Percentiles rank a stretch among this genome's conserved stretches.
These are phyloP conservation scores for Calonectria pseudoreteaudii DNA, from an alignment of 2,329 filamentous ascomycete genomes.

Conservation along the genomic window DNA sequence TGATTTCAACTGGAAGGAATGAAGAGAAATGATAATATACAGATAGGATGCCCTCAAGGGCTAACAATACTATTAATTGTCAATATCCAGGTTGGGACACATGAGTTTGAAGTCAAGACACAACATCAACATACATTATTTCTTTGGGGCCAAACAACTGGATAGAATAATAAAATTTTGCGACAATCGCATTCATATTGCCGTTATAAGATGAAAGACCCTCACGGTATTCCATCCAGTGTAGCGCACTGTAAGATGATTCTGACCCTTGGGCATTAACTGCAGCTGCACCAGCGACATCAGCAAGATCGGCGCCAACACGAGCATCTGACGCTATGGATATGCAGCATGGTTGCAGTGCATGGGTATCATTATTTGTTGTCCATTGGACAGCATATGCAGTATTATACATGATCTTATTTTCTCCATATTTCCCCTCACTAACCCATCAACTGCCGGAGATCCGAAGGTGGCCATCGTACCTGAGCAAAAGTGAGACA, in stretches of 20 bases:
- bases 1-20: not conserved
- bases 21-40: not conserved
- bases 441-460: constrained; percentile 90
- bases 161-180: not conserved
- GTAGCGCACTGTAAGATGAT: not conserved
- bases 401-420: constrained; percentile 8
- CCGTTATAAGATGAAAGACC: not conserved
- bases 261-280: not conserved
- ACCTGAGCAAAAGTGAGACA: constrained; percentile 97
- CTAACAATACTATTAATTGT: not conserved
- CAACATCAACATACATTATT: not conserved
- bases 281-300: not conserved
- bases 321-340: not conserved
- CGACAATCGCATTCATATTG: not conserved
- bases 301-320: not conserved
- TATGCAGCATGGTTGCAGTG: not conserved
- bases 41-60: not conserved
- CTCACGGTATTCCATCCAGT: not conserved
- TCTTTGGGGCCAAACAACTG: not conserved
- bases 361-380: constrained; percentile 38
- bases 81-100: not conserved
- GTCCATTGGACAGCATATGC: not conserved
- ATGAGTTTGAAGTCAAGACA: not conserved
- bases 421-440: constrained; percentile 17
- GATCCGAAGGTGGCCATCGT: constrained; percentile 93